Evolutionary conservation across 495 filamentous ascomycete species (phyloP).

Genomic region (Penicillium turbatum): DNA sequence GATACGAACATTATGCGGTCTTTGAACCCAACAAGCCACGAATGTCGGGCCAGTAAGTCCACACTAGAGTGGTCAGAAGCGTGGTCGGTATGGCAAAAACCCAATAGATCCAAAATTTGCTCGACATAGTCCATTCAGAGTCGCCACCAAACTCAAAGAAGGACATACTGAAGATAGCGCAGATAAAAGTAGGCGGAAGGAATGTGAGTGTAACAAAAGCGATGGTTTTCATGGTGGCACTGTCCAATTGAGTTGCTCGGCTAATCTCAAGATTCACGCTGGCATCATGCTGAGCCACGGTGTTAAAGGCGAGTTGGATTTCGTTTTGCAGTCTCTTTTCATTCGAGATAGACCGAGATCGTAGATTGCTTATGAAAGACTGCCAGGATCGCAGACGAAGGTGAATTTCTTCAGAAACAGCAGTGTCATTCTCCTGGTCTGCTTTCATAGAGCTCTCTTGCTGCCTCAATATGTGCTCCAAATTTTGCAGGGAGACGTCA

Average conservation of each 20-base stretch:
- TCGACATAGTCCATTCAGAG: constrained; percentile 20
- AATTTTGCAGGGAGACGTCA: constrained; percentile 26
- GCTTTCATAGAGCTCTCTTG: constrained; percentile 11
- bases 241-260: constrained; percentile 3
- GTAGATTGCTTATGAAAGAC: constrained; percentile 35
- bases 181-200: constrained; percentile 33
- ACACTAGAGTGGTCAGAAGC: background rate
- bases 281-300: constrained; percentile 34
- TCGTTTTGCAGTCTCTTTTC: constrained; percentile 35
- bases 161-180: constrained; percentile 30
- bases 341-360: constrained; percentile 32
- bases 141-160: constrained; percentile 24
- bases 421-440: background rate
- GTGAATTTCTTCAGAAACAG: constrained; percentile 13
- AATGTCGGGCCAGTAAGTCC: constrained; percentile 5
- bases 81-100: constrained; percentile 27
- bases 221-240: constrained; percentile 4
- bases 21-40: background rate
- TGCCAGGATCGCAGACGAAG: constrained; percentile 30
- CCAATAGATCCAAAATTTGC: constrained; percentile 33
- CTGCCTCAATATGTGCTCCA: constrained; percentile 29
- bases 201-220: constrained; percentile 5
- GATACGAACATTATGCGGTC: background rate
- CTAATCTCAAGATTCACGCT: constrained; percentile 23
- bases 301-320: constrained; percentile 33